Evolutionary conservation across 176 grass and related monocot species (phyloP), one percentile per base, ranked within the genome.

Genomic region (Leersia perrieri): DNA sequence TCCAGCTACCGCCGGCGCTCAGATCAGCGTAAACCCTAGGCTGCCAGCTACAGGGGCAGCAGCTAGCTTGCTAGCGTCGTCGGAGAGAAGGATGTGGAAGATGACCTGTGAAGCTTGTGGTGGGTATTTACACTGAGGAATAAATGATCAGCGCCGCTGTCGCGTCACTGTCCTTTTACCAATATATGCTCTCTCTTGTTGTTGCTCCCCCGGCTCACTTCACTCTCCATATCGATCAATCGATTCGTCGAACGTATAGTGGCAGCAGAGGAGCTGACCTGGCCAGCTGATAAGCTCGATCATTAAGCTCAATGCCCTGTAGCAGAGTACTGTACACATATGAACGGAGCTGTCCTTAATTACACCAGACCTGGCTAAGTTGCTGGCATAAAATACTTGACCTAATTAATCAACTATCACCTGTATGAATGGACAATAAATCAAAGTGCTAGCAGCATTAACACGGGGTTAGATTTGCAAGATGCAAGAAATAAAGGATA

Each of bases 71-170:
- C 6, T 31, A 27, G 53, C 53, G 53, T 25, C 53, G 53, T 58
- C 53, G 73, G 73, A 57, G 78, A 77, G 87, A 82, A 65, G 78
- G 82, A 89, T 81, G 82, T 64, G 82, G 81, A 88, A 88, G 75
- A 69, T 60, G 47, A 88, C 75, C 69, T 73, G 82, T 74, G 87
- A 75, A 55, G 71, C 41, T 66, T 89, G 77, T 89, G 82, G 87
- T 76, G 87, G 58, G 42, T 77, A 85, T 89, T 77, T 83, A 71
- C 77, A 29, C 72, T 80, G 72, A n/a, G 10, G 62, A 51, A 80
- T 88, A 76, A 76, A 89, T 89, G 87, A 72, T 82, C 82, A 32
- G 72, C 82, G 77, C 82, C 87, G 66, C 72, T 82, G 64, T 89
- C 87, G 55, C 60, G 58, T 66, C 87, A 63, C 77, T 68, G 77